Percentiles rank a stretch among this genome's conserved stretches.
These are phyloP conservation scores for Triglochin maritima DNA, from an alignment of 106 monocot species.

Conservation along the genomic window DNA sequence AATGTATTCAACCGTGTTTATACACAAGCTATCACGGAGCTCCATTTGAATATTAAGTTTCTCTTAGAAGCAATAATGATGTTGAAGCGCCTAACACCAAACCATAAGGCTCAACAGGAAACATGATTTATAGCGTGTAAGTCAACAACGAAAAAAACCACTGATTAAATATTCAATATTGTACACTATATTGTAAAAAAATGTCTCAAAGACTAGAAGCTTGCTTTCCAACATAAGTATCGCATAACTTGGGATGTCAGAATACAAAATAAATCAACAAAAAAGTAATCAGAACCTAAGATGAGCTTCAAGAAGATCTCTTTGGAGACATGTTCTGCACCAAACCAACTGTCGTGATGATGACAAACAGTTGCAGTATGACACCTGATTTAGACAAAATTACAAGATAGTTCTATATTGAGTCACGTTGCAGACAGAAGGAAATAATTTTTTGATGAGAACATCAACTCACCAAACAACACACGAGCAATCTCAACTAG, in stretches of 20 bases:
- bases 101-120: too few species aligned
- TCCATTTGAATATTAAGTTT: too few species aligned
- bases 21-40: too few species aligned
- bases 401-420: neutral
- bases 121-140: too few species aligned
- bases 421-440: neutral
- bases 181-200: too few species aligned
- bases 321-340: conserved; percentile 70
- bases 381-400: conserved; percentile 25
- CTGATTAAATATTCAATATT: too few species aligned
- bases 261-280: neutral
- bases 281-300: neutral
- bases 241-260: neutral
- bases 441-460: neutral
- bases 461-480: conserved; percentile 26
- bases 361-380: conserved; percentile 42
- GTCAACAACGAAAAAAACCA: too few species aligned
- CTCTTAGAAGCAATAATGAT: too few species aligned
- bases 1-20: too few species aligned
- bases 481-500: conserved; percentile 27
- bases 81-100: too few species aligned
- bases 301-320: conserved; percentile 33
- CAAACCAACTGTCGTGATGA: conserved; percentile 39
- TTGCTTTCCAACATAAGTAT: too few species aligned
- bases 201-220: too few species aligned